Evolutionary conservation across 768 basidiomycete species (phyloP).

Genomic region (Crassisporium funariophilum): DNA sequence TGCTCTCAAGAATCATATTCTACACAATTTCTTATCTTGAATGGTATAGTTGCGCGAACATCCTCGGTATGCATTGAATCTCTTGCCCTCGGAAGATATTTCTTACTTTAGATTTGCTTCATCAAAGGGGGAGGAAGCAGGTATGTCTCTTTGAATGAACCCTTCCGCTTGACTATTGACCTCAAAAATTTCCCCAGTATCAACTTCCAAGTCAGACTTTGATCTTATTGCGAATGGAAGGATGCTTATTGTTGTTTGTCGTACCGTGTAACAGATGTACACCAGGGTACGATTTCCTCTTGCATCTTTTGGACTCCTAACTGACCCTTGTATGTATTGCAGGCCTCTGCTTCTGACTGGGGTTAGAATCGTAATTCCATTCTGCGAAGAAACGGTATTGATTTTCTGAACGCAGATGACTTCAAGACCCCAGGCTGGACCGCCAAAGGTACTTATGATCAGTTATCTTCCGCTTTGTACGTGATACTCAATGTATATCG

Average conservation of each 20-base stretch:
- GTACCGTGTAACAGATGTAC: slow-evolving; percentile 51
- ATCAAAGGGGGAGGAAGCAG: slow-evolving; percentile 54
- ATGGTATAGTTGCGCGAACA: slow-evolving; percentile 60
- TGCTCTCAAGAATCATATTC: slow-evolving; percentile 1
- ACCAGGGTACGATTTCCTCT: slow-evolving; percentile 45
- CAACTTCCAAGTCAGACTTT: slow-evolving; percentile 62
- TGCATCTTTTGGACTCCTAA: not conserved
- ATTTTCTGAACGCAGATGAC: slow-evolving; percentile 50
- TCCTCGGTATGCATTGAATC: slow-evolving; percentile 46
- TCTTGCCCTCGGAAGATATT: no score
- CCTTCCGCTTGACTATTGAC: not conserved
- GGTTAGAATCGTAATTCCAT: slow-evolving; percentile 37
- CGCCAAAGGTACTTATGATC: slow-evolving; percentile 46
- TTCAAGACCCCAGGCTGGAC: slow-evolving; percentile 75
- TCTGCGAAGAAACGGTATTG: not conserved
- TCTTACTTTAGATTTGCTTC: not conserved
- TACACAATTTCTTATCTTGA: not conserved
- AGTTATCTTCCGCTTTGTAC: not conserved
- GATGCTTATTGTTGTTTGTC: not conserved
- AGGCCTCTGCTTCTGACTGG: slow-evolving; percentile 74
- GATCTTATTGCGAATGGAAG: not conserved
- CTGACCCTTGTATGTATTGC: slow-evolving; percentile 1
- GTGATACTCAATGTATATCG: slow-evolving; percentile 2
- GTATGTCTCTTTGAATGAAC: slow-evolving; percentile 30
- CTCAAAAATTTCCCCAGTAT: slow-evolving; percentile 46